Base-by-base conservation (phyloP, 208 protist species). In the Wallacemonas sp. region DNA sequence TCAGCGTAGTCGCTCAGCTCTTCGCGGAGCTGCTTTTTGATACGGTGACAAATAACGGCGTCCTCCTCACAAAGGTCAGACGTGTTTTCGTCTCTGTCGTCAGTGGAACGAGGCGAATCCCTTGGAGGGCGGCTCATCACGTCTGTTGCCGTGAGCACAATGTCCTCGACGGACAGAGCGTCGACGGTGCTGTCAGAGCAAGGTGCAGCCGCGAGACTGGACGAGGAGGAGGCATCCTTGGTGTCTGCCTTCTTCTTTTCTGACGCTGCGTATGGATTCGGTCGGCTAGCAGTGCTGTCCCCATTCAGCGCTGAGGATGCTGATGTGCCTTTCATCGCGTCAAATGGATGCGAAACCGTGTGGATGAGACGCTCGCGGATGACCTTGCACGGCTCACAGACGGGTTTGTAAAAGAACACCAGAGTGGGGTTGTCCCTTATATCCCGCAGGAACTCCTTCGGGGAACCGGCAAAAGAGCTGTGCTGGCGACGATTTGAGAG, bases 371-470 rank as follows among this genome's bases (percentile, higher is more conserved):
- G 67, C 2, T 69, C 66, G 1, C 83, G 69, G 26, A 95, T 78
- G 21, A 52, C 62, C 24, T 70, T 54, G 68, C 89, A 95, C 2
- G 85, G 87, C 15, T 55, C 79, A 44, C 90, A 93, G 37, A 74
- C 76, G 10, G 72, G 37, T 21, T 86, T 89, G 71, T 91, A 91
- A 60, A 96, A 95, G 44, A 92, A 92, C 26, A 95, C 83, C 5
- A 96, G 37, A 1, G 75, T 74, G 3, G 66, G 59, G 15, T 71
- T 76, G 2, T 52, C 26, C 1, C 71, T 72, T 0, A 91, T 66
- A 19, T 71, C 42, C 0, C 73, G 55, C 26, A 82, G 53, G 42
- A 94, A 87, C 6, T 87, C 71, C 19, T 67, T 24, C 0, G 78
- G 72, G 15, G 46, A 68, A 0, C 83, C 88, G 3, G 64, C 48